These are phyloP conservation scores for Barnettozyma vustinii DNA, from an alignment of 805 yeast species.

Conservation along the genomic window DNA sequence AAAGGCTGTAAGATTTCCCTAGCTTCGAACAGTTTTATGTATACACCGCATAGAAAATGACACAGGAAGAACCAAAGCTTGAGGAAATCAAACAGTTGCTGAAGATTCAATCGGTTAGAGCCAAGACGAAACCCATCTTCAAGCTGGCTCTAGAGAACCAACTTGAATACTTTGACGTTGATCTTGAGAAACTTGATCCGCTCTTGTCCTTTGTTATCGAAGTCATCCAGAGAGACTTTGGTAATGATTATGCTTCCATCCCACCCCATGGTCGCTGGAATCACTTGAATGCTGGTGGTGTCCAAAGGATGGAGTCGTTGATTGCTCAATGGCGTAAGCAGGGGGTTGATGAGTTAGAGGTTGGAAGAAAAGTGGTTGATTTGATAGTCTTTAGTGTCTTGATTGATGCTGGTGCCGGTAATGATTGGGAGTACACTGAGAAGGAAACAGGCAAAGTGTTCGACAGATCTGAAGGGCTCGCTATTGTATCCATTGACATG, in stretches of 20 bases:
- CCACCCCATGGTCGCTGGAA: constrained; percentile 71
- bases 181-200: constrained; percentile 34
- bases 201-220: constrained; percentile 41
- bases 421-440: constrained; percentile 47
- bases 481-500: constrained; percentile 54
- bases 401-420: constrained; percentile 67
- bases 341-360: constrained; percentile 34
- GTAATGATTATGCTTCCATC: constrained; percentile 36
- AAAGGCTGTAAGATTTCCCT: not conserved
- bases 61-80: not conserved
- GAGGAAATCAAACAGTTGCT: constrained; percentile 31
- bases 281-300: constrained; percentile 51
- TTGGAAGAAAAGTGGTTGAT: constrained; percentile 50
- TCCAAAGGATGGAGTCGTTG: constrained; percentile 37
- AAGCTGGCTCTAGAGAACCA: constrained; percentile 32
- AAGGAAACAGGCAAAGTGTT: constrained; percentile 26
- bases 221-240: constrained; percentile 40
- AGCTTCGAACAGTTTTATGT: not conserved
- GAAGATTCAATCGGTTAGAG: constrained; percentile 53
- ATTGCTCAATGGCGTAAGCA: constrained; percentile 34
- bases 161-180: constrained; percentile 41
- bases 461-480: constrained; percentile 57
- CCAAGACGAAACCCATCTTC: constrained; percentile 40
- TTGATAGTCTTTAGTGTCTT: constrained; percentile 55
- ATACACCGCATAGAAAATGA: not conserved